Conservation (phyloP, 352 stramenopile genomes). For the Blastocystis sp. region DNA sequence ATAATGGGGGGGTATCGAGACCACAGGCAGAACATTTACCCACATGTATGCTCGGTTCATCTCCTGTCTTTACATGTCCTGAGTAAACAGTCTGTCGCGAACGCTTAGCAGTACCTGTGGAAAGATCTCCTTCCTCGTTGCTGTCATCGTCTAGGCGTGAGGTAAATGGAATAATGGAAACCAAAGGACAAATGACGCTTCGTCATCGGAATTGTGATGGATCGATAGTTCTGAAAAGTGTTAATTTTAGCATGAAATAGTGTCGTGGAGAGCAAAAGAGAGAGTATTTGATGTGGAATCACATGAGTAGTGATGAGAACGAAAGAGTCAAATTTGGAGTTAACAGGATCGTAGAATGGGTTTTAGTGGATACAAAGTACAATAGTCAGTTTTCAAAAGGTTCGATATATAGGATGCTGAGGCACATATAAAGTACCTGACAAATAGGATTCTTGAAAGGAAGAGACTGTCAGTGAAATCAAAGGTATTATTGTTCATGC, state of each 20-base stretch:
- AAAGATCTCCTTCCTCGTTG: neutral
- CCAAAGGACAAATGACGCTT: conserved; percentile 30
- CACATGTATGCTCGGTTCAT: neutral
- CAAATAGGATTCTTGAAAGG: too few relatives aligned
- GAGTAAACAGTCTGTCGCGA: neutral
- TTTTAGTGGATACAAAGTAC: too few relatives aligned
- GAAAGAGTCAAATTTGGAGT: too few relatives aligned
- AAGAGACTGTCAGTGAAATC: too few relatives aligned
- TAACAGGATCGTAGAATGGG: too few relatives aligned
- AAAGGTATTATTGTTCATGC: too few relatives aligned
- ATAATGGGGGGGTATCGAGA: neutral
- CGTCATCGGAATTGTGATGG: neutral
- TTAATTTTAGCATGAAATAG: neutral
- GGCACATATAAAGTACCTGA: too few relatives aligned
- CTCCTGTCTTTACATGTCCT: neutral
- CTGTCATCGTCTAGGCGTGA: conserved; percentile 22
- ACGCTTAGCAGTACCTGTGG: neutral
- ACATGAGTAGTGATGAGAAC: too few relatives aligned
- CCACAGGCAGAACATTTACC: conserved; percentile 38
- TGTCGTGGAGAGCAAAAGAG: too few relatives aligned
- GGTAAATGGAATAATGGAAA: neutral
- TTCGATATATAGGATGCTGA: too few relatives aligned
- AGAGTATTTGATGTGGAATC: too few relatives aligned
- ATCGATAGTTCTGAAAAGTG: neutral
- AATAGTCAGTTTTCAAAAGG: too few relatives aligned